Evolutionary conservation across 495 filamentous ascomycete genomes (phyloP).

Genomic region (Neurospora sp.): DNA sequence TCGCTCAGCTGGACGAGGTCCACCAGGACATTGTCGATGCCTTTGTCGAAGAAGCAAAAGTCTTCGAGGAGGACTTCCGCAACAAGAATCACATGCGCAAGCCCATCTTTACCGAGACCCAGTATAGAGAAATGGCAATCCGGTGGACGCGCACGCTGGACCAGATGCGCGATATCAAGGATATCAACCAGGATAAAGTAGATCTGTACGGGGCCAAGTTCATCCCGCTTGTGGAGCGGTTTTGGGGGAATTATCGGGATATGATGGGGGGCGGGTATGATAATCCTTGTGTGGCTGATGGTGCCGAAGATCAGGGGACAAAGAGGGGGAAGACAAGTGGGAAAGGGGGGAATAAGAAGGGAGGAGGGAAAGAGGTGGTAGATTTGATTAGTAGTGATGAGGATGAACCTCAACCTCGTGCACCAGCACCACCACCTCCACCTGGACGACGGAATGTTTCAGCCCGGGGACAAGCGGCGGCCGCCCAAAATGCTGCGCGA

Average conservation of each 20-base stretch:
- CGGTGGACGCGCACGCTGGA: conserved; percentile 49
- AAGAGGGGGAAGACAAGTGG: background rate
- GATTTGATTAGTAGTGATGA: background rate
- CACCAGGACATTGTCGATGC: conserved; percentile 45
- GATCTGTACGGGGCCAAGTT: conserved; percentile 57
- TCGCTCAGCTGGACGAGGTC: conserved; percentile 41
- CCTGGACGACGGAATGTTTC: too few species aligned
- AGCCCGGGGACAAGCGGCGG: background rate
- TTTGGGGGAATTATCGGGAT: conserved; percentile 46
- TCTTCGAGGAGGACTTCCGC: conserved; percentile 54
- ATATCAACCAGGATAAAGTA: conserved; percentile 63
- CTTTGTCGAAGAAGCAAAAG: conserved; percentile 64
- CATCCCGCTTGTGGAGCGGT: conserved; percentile 50
- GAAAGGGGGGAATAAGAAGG: background rate
- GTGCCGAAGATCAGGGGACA: background rate
- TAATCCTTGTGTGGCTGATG: background rate
- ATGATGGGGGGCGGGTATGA: conserved; percentile 33
- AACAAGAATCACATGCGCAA: conserved; percentile 50
- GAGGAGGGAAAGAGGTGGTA: background rate
- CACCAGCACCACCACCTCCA: background rate
- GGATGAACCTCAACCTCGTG: background rate
- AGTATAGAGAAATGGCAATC: conserved; percentile 78
- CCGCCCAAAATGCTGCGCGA: background rate
- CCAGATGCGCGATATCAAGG: conserved; percentile 56
- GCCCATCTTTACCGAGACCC: conserved; percentile 65